Evolutionary conservation across 176 grass and related monocot genomes (phyloP).

Genomic region (Metroxylon sagu): DNA sequence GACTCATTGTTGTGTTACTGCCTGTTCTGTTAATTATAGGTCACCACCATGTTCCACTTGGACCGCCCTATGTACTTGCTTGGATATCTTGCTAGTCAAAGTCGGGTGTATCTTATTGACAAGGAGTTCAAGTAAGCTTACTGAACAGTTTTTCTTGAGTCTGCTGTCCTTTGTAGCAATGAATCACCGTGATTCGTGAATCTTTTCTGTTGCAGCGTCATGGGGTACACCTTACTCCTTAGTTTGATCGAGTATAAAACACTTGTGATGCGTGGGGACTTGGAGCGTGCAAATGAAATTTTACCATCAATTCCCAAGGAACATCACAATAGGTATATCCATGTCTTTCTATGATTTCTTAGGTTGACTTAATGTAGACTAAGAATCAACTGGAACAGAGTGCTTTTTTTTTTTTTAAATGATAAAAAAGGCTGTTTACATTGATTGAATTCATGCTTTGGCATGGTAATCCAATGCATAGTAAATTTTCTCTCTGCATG

Average conservation of each 20-base stretch:
- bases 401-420: too few relatives aligned
- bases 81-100: conserved; percentile 62
- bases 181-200: conserved; percentile 28
- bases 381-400: background rate
- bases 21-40: conserved; percentile 25
- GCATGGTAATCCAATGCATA: too few relatives aligned
- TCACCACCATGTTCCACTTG: conserved; percentile 71
- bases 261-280: conserved; percentile 78
- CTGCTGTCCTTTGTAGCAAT: conserved; percentile 8
- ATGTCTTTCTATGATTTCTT: background rate
- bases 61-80: conserved; percentile 66
- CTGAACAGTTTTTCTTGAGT: background rate
- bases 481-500: too few relatives aligned
- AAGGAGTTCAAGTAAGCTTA: conserved; percentile 55
- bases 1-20: conserved; percentile 7
- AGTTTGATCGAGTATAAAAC: conserved; percentile 99
- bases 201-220: conserved; percentile 60
- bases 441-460: too few relatives aligned
- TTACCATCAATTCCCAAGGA: conserved; percentile 73
- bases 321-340: conserved; percentile 43
- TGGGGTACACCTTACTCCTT: conserved; percentile 94
- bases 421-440: too few relatives aligned
- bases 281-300: conserved; percentile 64
- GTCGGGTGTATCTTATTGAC: conserved; percentile 62
- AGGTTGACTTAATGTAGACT: background rate